These are phyloP conservation scores for Usnea hakonensis DNA, from an alignment of 495 filamentous ascomycete species.

Conservation along the genomic window DNA sequence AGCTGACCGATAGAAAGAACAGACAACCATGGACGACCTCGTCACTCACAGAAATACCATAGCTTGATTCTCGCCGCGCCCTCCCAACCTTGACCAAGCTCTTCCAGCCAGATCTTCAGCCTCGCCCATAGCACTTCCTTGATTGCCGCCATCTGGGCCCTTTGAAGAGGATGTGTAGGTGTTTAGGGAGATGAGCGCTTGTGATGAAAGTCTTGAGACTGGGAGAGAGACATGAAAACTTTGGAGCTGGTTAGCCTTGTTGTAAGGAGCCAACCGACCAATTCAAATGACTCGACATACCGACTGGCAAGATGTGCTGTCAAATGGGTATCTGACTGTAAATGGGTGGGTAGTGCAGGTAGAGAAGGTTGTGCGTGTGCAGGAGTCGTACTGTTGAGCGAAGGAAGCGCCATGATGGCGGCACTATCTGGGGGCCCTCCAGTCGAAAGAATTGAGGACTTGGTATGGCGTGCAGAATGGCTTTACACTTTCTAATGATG, in stretches of 20 bases:
- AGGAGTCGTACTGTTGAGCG: conserved; percentile 32
- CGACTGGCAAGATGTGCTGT: conserved; percentile 94
- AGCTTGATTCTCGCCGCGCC: conserved; percentile 85
- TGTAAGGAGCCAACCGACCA: background rate
- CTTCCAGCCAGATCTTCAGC: conserved; percentile 83
- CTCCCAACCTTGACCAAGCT: conserved; percentile 77
- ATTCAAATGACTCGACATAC: conserved; percentile 25
- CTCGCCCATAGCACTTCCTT: conserved; percentile 77
- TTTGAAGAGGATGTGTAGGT: conserved; percentile 83
- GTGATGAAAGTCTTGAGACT: conserved; percentile 78
- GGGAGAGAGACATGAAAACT: conserved; percentile 83
- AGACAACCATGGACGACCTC: conserved; percentile 3
- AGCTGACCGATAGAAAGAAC: background rate
- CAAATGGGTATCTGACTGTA: conserved; percentile 92
- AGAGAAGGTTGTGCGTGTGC: conserved; percentile 86
- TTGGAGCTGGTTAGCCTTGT: background rate
- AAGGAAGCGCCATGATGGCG: conserved; percentile 28
- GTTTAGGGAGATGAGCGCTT: conserved; percentile 84
- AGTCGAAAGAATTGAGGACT: background rate
- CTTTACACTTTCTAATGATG: background rate
- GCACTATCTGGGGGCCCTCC: background rate
- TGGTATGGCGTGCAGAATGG: background rate
- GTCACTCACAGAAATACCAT: conserved; percentile 75
- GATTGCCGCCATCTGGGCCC: conserved; percentile 79
- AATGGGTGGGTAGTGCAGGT: conserved; percentile 77